A percentile compares a stretch with the other conserved stretches of the same genome.
Conservation (phyloP, 768 basidiomycete genomes). For the Ephemerocybe angulata region DNA sequence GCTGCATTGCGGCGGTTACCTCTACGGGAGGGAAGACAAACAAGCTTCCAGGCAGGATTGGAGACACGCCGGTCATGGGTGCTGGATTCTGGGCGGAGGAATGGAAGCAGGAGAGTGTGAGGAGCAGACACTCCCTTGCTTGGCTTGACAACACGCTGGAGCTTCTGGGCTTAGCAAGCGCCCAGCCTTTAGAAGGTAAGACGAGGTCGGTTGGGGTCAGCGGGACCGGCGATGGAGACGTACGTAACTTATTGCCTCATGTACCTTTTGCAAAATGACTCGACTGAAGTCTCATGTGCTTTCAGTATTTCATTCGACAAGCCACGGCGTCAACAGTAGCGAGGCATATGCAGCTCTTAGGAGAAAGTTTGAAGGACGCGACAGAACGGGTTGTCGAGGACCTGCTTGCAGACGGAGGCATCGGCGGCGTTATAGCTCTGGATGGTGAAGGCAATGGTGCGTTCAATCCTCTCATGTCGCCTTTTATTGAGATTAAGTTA, state of each 20-base stretch:
- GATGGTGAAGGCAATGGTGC: conserved; percentile 68
- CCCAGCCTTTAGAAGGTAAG: background rate
- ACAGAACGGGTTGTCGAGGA: conserved; percentile 53
- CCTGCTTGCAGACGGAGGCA: conserved; percentile 53
- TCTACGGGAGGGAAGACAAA: conserved; percentile 84
- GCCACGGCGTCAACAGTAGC: conserved; percentile 66
- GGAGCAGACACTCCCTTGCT: conserved; percentile 31
- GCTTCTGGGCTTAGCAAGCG: conserved; percentile 19
- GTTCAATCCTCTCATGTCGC: conserved; percentile 12
- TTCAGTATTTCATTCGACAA: conserved; percentile 73
- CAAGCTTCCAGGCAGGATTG: conserved; percentile 79
- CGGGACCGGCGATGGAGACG: conserved; percentile 84
- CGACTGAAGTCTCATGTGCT: background rate
- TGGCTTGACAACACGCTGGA: background rate
- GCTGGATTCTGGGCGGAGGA: conserved; percentile 84
- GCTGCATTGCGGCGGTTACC: conserved; percentile 69
- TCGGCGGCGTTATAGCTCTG: conserved; percentile 73
- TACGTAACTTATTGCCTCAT: conserved; percentile 28
- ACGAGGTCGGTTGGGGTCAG: conserved; percentile 47
- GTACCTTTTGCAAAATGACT: conserved; percentile 5
- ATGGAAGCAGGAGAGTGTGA: conserved; percentile 41
- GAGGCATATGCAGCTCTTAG: conserved; percentile 56
- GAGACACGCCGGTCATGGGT: conserved; percentile 78
- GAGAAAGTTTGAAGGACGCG: conserved; percentile 56
- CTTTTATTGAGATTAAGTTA: background rate